Base-by-base conservation (phyloP, 2,329 filamentous ascomycete genomes). In the Trichoderma hamatum region DNA sequence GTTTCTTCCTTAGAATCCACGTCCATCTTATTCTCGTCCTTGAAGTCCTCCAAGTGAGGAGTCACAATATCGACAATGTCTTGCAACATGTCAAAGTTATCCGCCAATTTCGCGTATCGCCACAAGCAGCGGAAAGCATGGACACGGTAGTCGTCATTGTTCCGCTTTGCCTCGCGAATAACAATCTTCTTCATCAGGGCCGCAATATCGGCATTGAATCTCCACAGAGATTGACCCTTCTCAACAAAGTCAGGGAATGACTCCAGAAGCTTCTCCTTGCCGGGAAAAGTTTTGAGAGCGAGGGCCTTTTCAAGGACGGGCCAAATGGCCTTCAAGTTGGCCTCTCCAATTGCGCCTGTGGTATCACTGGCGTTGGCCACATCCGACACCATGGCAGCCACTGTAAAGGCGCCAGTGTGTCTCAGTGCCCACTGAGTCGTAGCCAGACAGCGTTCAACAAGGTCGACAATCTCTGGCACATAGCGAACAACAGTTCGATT, bases 371-470 rank as follows among this genome's bases (percentile, higher is more conserved):
- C 88, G 14, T 84, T 83, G 34, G 86, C 86, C 3, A 94, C 86
- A 1, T 91, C 89, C 24, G 84, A 84, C 14, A 93, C 86, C 67
- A 91, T 88, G 56, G 92, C 91, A 1, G 93, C 93, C 11, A 95
- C 87, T 0, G 94, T 88, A 69, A 96, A 88, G 9, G 94, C 93
- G 10, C 92, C 92, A 0, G 93, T 92, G 74, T 98, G 95, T 78
- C 96, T 96, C 68, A 98, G 87, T 2, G 90, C 89, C 96, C 96
- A 99, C 74, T 93, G 92, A 1, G 92, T 87, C 1, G 92, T 94
- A 39, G 92, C 90, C 9, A 98, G 83, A 65, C 93, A 87, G 43
- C 85, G 83, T 43, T 88, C 84, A 1, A 90, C 87, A 1, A 98
- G 84, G 0, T 80, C 81, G 4, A 92, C 84, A 73, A 98, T 97